Evolutionary conservation across 2,329 filamentous ascomycete species (phyloP).

Genomic region (Fonsecaea multimorphosa): DNA sequence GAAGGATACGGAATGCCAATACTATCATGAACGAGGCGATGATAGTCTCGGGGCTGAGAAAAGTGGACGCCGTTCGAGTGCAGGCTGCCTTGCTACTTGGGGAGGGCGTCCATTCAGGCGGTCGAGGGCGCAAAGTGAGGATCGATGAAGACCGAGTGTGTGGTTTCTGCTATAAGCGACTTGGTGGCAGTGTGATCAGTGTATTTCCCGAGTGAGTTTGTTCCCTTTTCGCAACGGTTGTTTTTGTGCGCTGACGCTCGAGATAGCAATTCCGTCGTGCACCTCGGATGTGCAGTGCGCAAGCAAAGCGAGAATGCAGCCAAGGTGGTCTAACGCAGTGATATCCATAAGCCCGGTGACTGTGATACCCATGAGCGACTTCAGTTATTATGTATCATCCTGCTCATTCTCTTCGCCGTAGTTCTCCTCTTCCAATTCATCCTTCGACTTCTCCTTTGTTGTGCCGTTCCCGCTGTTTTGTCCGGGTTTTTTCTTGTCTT

Average conservation of each 20-base stretch:
- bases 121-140: slow-evolving; percentile 72
- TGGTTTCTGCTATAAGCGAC: slow-evolving; percentile 87
- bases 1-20: slow-evolving; percentile 85
- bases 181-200: slow-evolving; percentile 88
- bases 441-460: slow-evolving; percentile 58
- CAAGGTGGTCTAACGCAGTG: slow-evolving; percentile 21
- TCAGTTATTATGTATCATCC: slow-evolving; percentile 56
- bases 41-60: slow-evolving; percentile 76
- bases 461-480: slow-evolving; percentile 40
- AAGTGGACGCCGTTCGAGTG: slow-evolving; percentile 77
- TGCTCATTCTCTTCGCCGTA: slow-evolving; percentile 72
- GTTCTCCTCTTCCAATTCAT: slow-evolving; percentile 66
- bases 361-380: slow-evolving; percentile 36
- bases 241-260: slow-evolving; percentile 16
- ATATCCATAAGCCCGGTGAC: slow-evolving; percentile 3
- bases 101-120: slow-evolving; percentile 60
- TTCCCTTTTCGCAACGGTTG: background rate
- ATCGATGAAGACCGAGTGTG: slow-evolving; percentile 89
- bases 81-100: slow-evolving; percentile 78
- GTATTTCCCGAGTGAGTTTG: slow-evolving; percentile 78
- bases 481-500: slow-evolving; percentile 56
- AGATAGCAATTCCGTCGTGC: slow-evolving; percentile 66
- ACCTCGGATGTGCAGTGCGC: slow-evolving; percentile 75
- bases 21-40: slow-evolving; percentile 79
- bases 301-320: slow-evolving; percentile 41